These are phyloP conservation scores for Zasmidium cellare DNA, from an alignment of 2,329 filamentous ascomycete genomes.

Conservation along the genomic window DNA sequence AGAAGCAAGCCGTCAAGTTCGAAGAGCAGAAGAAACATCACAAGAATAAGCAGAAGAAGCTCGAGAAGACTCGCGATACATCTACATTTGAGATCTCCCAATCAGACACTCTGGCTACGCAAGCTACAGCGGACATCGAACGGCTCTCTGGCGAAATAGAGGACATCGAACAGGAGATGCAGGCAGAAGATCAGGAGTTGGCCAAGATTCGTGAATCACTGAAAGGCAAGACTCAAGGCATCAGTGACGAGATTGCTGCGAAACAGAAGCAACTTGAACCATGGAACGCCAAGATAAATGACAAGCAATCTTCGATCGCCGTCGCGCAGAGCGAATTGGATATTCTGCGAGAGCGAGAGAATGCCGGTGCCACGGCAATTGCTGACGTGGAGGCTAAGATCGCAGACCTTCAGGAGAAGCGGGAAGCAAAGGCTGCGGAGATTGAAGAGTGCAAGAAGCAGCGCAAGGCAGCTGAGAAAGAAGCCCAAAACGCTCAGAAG, in stretches of 20 bases:
- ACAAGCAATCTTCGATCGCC: conserved; percentile 90
- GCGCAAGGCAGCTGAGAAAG: conserved; percentile 70
- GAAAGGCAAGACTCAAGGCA: conserved; percentile 92
- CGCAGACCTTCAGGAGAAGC: conserved; percentile 67
- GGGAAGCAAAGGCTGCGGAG: conserved; percentile 69
- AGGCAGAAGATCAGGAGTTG: conserved; percentile 78
- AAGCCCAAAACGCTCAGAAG: conserved; percentile 68
- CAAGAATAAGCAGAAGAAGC: conserved; percentile 85
- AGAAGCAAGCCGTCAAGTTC: conserved; percentile 95
- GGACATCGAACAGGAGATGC: conserved; percentile 73
- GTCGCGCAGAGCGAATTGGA: conserved; percentile 93
- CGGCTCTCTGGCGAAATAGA: conserved; percentile 72
- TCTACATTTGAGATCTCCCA: conserved; percentile 74
- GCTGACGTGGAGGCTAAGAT: conserved; percentile 83
- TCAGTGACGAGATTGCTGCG: conserved; percentile 86
- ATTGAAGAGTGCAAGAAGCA: conserved; percentile 74
- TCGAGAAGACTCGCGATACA: conserved; percentile 81
- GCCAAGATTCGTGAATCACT: conserved; percentile 79
- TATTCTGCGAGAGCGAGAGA: conserved; percentile 86
- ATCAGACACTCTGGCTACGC: conserved; percentile 73
- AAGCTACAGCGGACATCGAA: conserved; percentile 76
- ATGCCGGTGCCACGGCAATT: conserved; percentile 79
- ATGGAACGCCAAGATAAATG: conserved; percentile 95
- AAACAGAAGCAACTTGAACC: conserved; percentile 95
- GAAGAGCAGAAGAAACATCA: conserved; percentile 98